Evolutionary conservation across 78 protist species (phyloP), one percentile per base, ranked within the genome.

Genomic region (Dictyostelium citrinum): DNA sequence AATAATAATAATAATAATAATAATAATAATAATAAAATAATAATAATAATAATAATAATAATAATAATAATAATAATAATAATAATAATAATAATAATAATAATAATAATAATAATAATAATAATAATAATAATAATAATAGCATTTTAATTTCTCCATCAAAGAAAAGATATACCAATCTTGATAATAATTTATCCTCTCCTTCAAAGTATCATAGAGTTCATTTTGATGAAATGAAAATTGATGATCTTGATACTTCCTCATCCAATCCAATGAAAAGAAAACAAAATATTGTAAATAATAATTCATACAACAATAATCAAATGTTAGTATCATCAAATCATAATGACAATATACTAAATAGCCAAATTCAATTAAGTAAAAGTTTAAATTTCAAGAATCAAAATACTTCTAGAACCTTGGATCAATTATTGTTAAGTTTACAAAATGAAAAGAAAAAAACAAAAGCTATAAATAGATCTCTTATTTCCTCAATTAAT

Each of bases 361-460:
- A 67, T 43, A 83, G 55, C 24, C 60, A 81, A 51, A 39, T 33
- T 9, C 39, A 81, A 61, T 33, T 29, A 31, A 49, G 55, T 17
- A 43, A 67, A 49, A 72, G 49, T 83, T 46, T 71, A 45, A 70
- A 20, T 55, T 17, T 2, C 29, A 84, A 71, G 27, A 72, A 71
- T 14, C 33, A 71, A 33, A 55, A 17, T 3, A 74, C 77, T 10
- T 55, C 39, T 24, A 71, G 61, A 75, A 43, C 29, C 5, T 33
- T 84, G 31, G 91, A 84, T 39, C 72, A 71, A 71, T 33, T 74
- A 17, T 84, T 84, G 29, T 37, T 10, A 39, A 74, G 60, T 55
- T 64, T 84, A 43, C 68, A 33, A 33, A 49, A 75, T 70, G 91
- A 84, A 37, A 49, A 49, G 33, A 37, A 20, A 49, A 78, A 27